These are phyloP conservation scores for Chlamydomonas incerta DNA, from an alignment of 139 green algal genomes.

Conservation along the genomic window DNA sequence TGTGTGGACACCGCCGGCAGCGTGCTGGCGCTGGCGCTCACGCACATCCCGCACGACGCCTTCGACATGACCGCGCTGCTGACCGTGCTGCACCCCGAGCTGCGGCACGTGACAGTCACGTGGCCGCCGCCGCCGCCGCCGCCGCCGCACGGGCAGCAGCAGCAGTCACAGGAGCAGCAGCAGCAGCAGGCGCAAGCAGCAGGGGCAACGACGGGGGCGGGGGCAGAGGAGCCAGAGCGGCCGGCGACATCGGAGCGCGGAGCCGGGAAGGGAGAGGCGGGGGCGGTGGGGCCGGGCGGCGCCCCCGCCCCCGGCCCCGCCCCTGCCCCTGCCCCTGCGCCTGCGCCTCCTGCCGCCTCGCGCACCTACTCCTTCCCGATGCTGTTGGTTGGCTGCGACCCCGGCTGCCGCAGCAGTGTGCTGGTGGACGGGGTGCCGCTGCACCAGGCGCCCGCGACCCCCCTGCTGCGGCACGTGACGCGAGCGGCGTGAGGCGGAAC, in stretches of 20 bases:
- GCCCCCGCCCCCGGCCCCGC: too few relatives aligned
- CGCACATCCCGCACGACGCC: slow-evolving; percentile 18
- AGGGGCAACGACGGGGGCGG: not conserved
- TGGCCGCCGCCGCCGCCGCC: not conserved
- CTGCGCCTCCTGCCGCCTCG: not conserved
- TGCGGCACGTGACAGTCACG: not conserved
- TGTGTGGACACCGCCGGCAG: slow-evolving; percentile 32
- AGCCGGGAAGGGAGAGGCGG: not conserved
- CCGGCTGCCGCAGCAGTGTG: slow-evolving; percentile 8
- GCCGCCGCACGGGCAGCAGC: not conserved
- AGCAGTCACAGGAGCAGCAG: not conserved
- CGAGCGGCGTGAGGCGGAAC: not conserved
- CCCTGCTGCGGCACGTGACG: slow-evolving; percentile 24
- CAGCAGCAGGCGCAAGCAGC: too few relatives aligned
- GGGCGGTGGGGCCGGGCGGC: too few relatives aligned
- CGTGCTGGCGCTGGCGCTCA: slow-evolving; percentile 33
- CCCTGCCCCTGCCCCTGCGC: too few relatives aligned
- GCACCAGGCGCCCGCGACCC: slow-evolving; percentile 8
- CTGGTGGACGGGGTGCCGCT: slow-evolving; percentile 34
- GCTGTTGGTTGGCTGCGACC: slow-evolving; percentile 21
- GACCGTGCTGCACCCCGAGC: slow-evolving; percentile 27
- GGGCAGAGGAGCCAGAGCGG: not conserved
- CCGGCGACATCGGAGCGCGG: too few relatives aligned
- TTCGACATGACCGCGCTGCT: slow-evolving; percentile 43
- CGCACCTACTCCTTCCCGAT: slow-evolving; percentile 8